Evolutionary conservation across 1,139 yeast genomes (phyloP).

Genomic region (Debaryomycetaceae sp.): DNA sequence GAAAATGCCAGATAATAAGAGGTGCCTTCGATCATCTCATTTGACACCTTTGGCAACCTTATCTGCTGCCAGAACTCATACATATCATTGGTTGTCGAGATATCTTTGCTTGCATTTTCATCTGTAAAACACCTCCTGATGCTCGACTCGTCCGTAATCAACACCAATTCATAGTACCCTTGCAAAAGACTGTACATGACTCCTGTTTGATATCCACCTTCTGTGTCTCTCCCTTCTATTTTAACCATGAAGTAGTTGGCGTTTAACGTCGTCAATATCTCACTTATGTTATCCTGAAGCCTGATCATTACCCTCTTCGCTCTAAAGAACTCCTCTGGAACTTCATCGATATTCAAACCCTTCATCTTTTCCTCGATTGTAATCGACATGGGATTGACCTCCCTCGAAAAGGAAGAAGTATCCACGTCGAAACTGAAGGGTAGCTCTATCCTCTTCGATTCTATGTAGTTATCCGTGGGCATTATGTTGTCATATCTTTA

Average conservation of each 20-base stretch:
- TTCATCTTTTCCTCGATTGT: background rate
- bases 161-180: background rate
- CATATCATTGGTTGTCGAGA: too few relatives aligned
- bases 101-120: background rate
- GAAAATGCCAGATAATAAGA: slow-evolving; percentile 2
- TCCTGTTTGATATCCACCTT: background rate
- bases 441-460: slow-evolving; percentile 3
- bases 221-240: background rate
- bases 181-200: background rate
- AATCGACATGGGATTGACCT: background rate
- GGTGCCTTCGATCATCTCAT: background rate
- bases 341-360: background rate
- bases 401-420: background rate
- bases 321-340: background rate
- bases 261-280: background rate
- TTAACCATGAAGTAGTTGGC: background rate
- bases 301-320: background rate
- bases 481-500: slow-evolving; percentile 1
- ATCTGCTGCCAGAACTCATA: background rate
- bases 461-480: background rate
- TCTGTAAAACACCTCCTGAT: background rate
- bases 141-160: background rate
- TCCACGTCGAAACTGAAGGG: background rate
- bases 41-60: background rate
- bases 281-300: background rate